These are phyloP conservation scores for Tilletia walkeri DNA, from an alignment of 1,284 basidiomycete genomes.

Conservation along the genomic window DNA sequence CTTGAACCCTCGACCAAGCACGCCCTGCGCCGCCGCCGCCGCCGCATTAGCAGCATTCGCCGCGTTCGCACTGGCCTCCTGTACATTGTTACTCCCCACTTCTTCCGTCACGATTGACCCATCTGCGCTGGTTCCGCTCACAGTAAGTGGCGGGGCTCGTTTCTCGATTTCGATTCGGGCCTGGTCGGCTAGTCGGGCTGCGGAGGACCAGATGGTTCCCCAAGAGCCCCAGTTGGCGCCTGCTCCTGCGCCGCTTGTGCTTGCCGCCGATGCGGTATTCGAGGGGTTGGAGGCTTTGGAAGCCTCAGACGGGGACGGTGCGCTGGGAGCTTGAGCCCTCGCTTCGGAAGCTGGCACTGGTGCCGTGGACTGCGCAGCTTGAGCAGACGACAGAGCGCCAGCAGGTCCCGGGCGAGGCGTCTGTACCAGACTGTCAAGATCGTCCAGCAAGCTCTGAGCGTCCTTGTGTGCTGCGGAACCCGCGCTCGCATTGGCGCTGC, in stretches of 20 bases:
- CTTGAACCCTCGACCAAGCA: constrained; percentile 28
- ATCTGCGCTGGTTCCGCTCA: neutral
- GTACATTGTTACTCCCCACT: neutral
- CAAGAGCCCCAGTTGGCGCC: constrained; percentile 74
- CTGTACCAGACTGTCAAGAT: constrained; percentile 53
- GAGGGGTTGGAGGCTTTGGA: neutral
- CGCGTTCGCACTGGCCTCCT: neutral
- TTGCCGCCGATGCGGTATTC: neutral
- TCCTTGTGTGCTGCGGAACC: constrained; percentile 29
- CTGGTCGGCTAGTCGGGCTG: constrained; percentile 50
- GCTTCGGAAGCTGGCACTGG: neutral
- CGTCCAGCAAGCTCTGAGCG: constrained; percentile 53
- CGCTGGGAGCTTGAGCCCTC: neutral
- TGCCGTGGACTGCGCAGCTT: neutral
- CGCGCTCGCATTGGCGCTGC: constrained; percentile 24
- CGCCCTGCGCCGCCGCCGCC: neutral
- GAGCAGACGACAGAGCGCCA: no score
- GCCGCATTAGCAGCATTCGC: neutral
- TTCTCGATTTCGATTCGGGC: constrained; percentile 51
- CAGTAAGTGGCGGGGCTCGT: constrained; percentile 25
- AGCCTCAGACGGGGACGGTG: neutral
- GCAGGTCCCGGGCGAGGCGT: neutral
- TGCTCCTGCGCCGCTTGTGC: constrained; percentile 65
- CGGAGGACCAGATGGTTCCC: constrained; percentile 61
- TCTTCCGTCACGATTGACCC: neutral